Conservation (phyloP, 768 basidiomycete species). For the Hygrocybe coccinea region DNA sequence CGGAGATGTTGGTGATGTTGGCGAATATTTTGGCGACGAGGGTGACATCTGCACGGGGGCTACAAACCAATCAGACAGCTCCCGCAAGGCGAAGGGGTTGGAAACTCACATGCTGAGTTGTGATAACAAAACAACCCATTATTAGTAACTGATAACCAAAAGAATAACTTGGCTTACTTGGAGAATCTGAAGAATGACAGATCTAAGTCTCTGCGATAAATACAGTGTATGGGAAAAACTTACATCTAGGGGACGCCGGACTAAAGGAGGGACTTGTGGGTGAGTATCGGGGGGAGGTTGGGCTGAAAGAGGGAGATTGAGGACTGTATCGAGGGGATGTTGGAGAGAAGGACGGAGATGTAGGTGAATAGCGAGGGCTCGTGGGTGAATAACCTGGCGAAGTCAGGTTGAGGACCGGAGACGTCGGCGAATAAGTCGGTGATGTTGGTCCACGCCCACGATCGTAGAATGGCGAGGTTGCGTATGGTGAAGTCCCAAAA, state of each 20-base stretch:
- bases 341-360: conserved; percentile 80
- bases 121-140: background rate
- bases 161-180: conserved; percentile 50
- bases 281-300: conserved; percentile 84
- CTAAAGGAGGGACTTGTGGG: conserved; percentile 90
- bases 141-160: conserved; percentile 22
- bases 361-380: conserved; percentile 81
- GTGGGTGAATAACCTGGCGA: conserved; percentile 84
- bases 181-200: conserved; percentile 53
- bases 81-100: background rate
- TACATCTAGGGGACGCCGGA: conserved; percentile 88
- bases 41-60: conserved; percentile 83
- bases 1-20: conserved; percentile 90
- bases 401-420: conserved; percentile 74
- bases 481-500: conserved; percentile 74
- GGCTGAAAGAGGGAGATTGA: conserved; percentile 85
- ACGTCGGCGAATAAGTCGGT: conserved; percentile 85
- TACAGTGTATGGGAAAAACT: conserved; percentile 28
- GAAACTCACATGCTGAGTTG: conserved; percentile 59
- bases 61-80: conserved; percentile 23
- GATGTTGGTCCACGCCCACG: conserved; percentile 60
- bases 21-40: conserved; percentile 88
- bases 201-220: conserved; percentile 17
- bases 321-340: conserved; percentile 84
- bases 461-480: conserved; percentile 80